phyloP scores from a whole-genome alignment of 2,329 filamentous ascomycete species.

The Pseudocercospora macadamiae region DNA sequence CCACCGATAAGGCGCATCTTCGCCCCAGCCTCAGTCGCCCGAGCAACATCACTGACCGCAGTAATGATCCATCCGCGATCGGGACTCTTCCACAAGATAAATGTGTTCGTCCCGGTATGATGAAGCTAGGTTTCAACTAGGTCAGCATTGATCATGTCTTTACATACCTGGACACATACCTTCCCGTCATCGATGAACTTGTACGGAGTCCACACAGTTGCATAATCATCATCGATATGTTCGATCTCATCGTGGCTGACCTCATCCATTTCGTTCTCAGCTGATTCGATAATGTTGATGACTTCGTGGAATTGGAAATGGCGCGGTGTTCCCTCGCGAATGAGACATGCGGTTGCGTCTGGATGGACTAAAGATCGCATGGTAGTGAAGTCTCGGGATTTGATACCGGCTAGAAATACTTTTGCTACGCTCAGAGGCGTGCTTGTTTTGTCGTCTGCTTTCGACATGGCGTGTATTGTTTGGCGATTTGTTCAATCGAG shows the following conservation, averaged over 20 bases:
- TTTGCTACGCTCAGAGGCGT: neutral
- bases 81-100: neutral
- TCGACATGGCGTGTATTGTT: no score
- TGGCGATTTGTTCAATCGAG: no score
- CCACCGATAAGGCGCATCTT: neutral
- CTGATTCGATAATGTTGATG: neutral
- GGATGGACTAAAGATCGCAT: neutral
- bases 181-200: neutral
- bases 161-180: no score
- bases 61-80: neutral
- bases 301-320: neutral
- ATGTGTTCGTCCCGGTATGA: neutral
- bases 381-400: neutral
- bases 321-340: neutral
- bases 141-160: no score
- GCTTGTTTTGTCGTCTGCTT: neutral
- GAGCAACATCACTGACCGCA: neutral
- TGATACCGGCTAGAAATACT: neutral
- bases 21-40: neutral
- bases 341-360: slow-evolving; percentile 1
- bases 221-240: slow-evolving; percentile 1
- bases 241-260: neutral
- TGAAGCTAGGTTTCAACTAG: neutral
- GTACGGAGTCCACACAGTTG: neutral
- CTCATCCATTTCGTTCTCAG: neutral